A percentile compares a stretch with the other conserved stretches of the same genome.
Conservation (phyloP, 2,329 filamentous ascomycete genomes). For the Aspergillus thermomutatus region DNA sequence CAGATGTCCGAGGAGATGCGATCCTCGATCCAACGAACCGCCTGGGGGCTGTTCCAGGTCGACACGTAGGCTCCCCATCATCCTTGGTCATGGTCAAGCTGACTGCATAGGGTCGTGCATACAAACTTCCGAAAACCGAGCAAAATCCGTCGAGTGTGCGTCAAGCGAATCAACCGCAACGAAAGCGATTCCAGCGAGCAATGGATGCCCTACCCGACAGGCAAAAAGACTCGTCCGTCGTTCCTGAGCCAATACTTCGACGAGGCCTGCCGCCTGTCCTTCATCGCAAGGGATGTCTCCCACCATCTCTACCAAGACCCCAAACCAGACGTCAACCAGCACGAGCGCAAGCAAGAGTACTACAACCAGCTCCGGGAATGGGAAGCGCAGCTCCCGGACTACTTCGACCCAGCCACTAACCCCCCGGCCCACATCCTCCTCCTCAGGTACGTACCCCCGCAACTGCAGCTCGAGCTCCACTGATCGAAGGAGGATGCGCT, state of each 20-base stretch:
- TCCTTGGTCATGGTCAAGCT: background rate
- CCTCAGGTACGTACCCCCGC: constrained; percentile 11
- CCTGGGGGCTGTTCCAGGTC: constrained; percentile 26
- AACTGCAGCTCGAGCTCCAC: background rate
- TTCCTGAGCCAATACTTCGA: constrained; percentile 19
- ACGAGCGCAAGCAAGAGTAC: constrained; percentile 7
- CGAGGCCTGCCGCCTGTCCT: constrained; percentile 16
- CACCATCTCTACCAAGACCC: constrained; percentile 1
- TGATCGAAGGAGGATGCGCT: constrained; percentile 21
- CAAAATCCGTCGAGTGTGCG: constrained; percentile 10
- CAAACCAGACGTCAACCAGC: background rate
- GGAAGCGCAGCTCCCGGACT: constrained; percentile 7
- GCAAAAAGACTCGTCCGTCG: constrained; percentile 3
- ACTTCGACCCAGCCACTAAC: background rate
- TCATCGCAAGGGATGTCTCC: constrained; percentile 18
- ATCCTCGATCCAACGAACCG: constrained; percentile 18
- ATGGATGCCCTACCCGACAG: constrained; percentile 16
- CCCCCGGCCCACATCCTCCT: constrained; percentile 14
- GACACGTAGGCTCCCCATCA: constrained; percentile 21
- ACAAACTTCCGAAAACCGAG: constrained; percentile 18
- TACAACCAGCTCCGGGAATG: constrained; percentile 13
- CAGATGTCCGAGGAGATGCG: constrained; percentile 20
- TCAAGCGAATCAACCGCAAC: constrained; percentile 10
- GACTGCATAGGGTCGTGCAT: constrained; percentile 12
- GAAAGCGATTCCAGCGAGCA: background rate